Evolutionary conservation across 148 eudicot genomes (phyloP).

Genomic region (Fallopia convolvulus): DNA sequence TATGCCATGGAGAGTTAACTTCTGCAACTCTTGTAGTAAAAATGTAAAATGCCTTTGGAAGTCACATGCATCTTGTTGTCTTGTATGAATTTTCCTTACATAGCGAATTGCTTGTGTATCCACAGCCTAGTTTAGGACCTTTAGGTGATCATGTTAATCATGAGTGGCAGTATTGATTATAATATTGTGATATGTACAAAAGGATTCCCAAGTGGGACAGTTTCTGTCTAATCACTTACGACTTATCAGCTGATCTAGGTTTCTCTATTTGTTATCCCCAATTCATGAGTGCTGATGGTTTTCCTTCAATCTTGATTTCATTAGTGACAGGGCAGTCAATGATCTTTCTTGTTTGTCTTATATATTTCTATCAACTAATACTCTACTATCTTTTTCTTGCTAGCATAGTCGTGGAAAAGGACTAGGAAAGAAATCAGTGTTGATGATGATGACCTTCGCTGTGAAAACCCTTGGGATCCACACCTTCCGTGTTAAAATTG

Average conservation of each 20-base stretch:
- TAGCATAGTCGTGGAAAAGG: slow-evolving; percentile 92
- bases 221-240: not conserved
- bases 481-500: slow-evolving; percentile 71
- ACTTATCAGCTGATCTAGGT: not conserved
- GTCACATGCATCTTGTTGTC: not conserved
- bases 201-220: not conserved
- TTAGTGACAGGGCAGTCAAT: not conserved
- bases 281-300: not conserved
- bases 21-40: not conserved
- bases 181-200: not conserved
- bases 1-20: not conserved
- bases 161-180: not conserved
- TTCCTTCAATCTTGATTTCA: not conserved
- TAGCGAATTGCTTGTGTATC: not conserved
- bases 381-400: slow-evolving; percentile 21
- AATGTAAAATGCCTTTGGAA: not conserved
- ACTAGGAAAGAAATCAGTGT: slow-evolving; percentile 80
- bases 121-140: not conserved
- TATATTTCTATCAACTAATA: not conserved
- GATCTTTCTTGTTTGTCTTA: not conserved
- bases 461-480: slow-evolving; percentile 52
- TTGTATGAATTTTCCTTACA: not conserved
- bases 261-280: not conserved
- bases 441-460: slow-evolving; percentile 84
- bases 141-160: not conserved